Base-by-base conservation (phyloP, 371 early-diverging fungal genomes). In the Capniomyces stellatus region DNA sequence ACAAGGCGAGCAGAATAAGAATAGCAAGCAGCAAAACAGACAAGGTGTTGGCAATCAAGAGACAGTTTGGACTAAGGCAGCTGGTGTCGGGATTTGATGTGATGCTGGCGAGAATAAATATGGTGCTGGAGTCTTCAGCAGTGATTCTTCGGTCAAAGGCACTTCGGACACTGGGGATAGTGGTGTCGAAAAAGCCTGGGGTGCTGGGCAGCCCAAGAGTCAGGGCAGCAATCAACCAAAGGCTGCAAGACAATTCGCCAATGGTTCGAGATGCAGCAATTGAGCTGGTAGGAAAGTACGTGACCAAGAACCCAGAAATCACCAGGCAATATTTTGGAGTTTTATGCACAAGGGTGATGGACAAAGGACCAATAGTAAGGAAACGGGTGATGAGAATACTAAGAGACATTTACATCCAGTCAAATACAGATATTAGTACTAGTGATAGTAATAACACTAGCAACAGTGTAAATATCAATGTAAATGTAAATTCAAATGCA, bases 261-360 rank as follows among this genome's bases (percentile, higher is more conserved):
- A 73, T 79, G 13, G 94, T 95, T 0, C 78, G 96, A 30, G 93
- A 92, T 69, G 85, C 86, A 8, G 88, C 92, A 2, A 75, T 92
- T 8, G 89, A 92, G 30, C 64, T 92, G 15, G 70, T 92, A 2
- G 88, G 92, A 8, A 82, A 78, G 51, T 87, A 85, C 59, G 60
- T 89, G 31, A 60, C 76, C 8, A 73, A 72, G 50, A 76, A 81
- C 35, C 64, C 67, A 1, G 71, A 69, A 41, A 69, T 87, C 10
- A 73, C 82, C 0, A 59, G 62, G 22, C 70, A 82, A 51, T 81
- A 89, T 44, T 27, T 44, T 25, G 43, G 24, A 43, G 46, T 29
- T 30, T 23, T 3, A 30, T 6, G 19, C 15, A 10, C 1, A 35
- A 58, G 59, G n/a, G 43, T 59, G 6, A 64, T 85, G 82, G 95